phyloP scores from a whole-genome alignment of 2,329 filamentous ascomycete species.

The Penicillium concentricum region DNA sequence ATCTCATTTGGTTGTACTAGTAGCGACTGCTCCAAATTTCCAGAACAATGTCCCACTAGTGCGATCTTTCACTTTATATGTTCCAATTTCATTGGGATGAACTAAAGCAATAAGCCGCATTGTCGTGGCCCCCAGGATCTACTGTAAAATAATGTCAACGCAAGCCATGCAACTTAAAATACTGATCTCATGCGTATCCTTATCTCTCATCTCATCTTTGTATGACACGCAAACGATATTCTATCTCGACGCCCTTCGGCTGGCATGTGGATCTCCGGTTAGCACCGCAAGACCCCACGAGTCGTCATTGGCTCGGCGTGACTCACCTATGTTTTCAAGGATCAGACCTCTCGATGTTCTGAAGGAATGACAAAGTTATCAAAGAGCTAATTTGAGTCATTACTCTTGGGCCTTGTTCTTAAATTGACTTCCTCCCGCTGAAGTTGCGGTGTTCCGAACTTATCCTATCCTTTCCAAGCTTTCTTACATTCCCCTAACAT shows the following conservation, averaged over 20 bases:
- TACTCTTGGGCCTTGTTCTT: neutral
- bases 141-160: neutral
- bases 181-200: neutral
- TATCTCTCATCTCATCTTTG: neutral
- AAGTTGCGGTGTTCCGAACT: neutral
- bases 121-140: neutral
- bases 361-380: neutral
- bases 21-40: neutral
- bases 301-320: slow-evolving; percentile 1
- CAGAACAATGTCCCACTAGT: neutral
- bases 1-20: neutral
- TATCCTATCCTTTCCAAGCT: neutral
- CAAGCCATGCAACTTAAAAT: neutral
- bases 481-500: neutral
- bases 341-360: neutral
- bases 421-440: neutral
- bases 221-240: neutral
- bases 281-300: neutral
- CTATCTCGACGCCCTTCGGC: slow-evolving; percentile 25
- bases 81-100: neutral
- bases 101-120: neutral
- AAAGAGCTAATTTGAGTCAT: neutral
- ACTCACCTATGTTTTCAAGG: neutral
- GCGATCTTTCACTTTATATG: neutral
- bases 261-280: slow-evolving; percentile 7